Percentiles rank a stretch among this genome's conserved stretches.
Evolutionary conservation across 257 asterid genomes (phyloP).

Genomic region (Solanum paucissectum): DNA sequence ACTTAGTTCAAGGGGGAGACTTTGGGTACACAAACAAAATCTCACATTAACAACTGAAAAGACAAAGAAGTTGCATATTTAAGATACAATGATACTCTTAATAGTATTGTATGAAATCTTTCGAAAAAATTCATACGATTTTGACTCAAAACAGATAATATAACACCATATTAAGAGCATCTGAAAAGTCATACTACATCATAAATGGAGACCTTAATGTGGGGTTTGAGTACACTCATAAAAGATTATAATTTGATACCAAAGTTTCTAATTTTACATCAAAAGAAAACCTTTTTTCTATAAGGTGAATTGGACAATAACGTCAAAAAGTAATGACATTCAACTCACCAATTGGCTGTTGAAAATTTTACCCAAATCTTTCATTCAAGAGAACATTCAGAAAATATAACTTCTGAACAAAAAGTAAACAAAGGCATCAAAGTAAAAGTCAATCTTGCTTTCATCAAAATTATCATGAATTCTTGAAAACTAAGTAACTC

Average conservation of each 20-base stretch:
- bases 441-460: background rate
- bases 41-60: background rate
- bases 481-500: background rate
- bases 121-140: accelerated
- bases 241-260: background rate
- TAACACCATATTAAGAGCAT: accelerated
- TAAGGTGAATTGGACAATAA: background rate
- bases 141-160: background rate
- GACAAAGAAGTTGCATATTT: background rate
- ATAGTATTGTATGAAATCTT: background rate
- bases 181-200: background rate
- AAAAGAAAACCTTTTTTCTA: background rate
- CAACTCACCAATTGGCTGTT: background rate
- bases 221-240: background rate
- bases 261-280: background rate
- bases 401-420: background rate
- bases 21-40: background rate
- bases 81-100: background rate
- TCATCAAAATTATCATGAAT: background rate
- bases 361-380: background rate
- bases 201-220: background rate
- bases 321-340: background rate
- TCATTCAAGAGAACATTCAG: background rate
- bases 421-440: background rate
- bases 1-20: background rate